These are phyloP conservation scores for Aspergillus leporis DNA, from an alignment of 495 filamentous ascomycete genomes.

Conservation along the genomic window DNA sequence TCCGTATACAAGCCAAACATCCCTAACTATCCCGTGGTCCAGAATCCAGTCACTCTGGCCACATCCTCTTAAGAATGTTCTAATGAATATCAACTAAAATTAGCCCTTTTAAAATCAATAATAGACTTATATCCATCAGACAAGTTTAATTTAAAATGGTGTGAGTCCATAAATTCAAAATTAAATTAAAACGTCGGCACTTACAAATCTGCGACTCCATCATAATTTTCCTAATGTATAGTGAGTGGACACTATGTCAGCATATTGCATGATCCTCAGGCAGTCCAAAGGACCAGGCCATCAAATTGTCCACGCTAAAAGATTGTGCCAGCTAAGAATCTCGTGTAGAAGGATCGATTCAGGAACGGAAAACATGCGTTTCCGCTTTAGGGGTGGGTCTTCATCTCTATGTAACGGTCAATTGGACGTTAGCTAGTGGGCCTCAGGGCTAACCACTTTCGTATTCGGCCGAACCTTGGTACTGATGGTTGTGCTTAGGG, in stretches of 20 bases:
- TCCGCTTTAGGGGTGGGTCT: background rate
- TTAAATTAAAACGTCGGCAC: too few species aligned
- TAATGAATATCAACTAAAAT: too few species aligned
- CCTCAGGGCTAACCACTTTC: background rate
- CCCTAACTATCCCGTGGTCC: slow-evolving; percentile 25
- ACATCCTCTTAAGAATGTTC: background rate
- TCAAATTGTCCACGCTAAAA: background rate
- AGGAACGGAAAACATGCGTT: background rate
- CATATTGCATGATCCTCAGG: slow-evolving; percentile 1
- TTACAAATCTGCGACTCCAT: background rate
- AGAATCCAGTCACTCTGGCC: slow-evolving; percentile 20
- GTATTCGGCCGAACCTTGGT: background rate
- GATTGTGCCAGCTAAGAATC: background rate
- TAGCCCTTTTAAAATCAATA: background rate
- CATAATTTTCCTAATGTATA: background rate
- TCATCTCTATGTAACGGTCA: background rate
- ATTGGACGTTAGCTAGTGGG: background rate
- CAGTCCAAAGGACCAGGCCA: background rate
- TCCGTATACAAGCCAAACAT: slow-evolving; percentile 22
- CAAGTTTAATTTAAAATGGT: background rate
- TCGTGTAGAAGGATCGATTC: slow-evolving; percentile 3
- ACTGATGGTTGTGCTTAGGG: too few species aligned
- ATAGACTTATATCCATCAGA: background rate
- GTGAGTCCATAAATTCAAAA: background rate
- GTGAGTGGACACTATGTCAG: background rate